phyloP scores from a whole-genome alignment of 169 alveolate species.

The Plasmodium coatneyi region DNA sequence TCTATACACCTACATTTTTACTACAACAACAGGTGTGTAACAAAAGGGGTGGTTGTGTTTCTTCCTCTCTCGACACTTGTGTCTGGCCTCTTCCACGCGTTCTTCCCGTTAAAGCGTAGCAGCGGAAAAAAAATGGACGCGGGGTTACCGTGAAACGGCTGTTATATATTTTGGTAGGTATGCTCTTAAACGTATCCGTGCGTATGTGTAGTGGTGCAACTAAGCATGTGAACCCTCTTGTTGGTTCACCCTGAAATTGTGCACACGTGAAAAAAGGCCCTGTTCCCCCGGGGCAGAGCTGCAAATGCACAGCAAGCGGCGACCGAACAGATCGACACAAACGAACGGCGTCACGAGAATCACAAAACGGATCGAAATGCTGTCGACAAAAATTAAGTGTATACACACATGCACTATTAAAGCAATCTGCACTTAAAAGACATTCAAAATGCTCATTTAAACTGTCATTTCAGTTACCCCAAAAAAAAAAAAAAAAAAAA shows the following conservation, averaged over 20 bases:
- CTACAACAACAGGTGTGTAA: not conserved
- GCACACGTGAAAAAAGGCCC: not conserved
- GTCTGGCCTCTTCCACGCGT: not conserved
- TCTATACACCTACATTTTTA: not conserved
- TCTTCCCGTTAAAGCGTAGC: not conserved
- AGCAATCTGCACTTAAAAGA: slow-evolving; percentile 17
- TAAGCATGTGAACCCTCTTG: not conserved
- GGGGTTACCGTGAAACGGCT: not conserved
- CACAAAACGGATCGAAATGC: not conserved
- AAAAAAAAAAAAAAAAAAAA: slow-evolving; percentile 4
- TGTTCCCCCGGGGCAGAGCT: not conserved
- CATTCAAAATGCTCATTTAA: not conserved
- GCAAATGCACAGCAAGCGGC: not conserved
- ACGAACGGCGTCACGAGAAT: not conserved
- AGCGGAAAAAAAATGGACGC: not conserved
- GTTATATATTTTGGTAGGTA: not conserved
- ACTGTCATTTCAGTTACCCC: not conserved
- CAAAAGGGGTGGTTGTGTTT: not conserved
- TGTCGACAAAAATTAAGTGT: not conserved
- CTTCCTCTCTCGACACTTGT: not conserved
- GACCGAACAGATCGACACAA: not conserved
- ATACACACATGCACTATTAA: not conserved
- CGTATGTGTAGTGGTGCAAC: not conserved
- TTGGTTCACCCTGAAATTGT: not conserved
- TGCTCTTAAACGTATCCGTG: not conserved